A percentile compares a stretch with the other conserved stretches of the same genome.
Evolutionary conservation across 495 filamentous ascomycete species (phyloP).

Genomic region (Xylaria venustula): DNA sequence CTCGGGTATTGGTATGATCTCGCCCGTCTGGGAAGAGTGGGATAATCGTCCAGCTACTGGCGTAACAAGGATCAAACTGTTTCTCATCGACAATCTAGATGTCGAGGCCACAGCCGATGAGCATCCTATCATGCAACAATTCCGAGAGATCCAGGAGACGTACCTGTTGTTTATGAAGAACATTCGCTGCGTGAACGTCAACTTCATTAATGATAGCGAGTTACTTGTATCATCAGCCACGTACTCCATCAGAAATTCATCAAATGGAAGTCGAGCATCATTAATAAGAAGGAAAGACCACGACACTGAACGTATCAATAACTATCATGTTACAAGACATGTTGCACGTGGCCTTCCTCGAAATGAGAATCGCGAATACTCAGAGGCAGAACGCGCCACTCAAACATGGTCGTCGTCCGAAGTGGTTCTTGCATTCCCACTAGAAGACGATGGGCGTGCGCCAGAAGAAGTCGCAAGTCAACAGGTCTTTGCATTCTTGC

Average conservation of each 20-base stretch:
- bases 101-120: conserved; percentile 8
- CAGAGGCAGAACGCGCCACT: conserved; percentile 15
- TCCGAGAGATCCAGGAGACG: conserved; percentile 32
- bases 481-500: conserved; percentile 40
- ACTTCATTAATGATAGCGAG: conserved; percentile 25
- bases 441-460: conserved; percentile 16
- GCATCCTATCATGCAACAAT: conserved; percentile 27
- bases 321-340: conserved; percentile 25
- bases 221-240: conserved; percentile 5
- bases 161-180: conserved; percentile 42
- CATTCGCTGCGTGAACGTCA: conserved; percentile 28
- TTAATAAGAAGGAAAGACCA: neutral
- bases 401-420: conserved; percentile 24
- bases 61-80: conserved; percentile 34
- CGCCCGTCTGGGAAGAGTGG: conserved; percentile 36
- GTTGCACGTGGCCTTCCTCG: conserved; percentile 22
- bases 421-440: conserved; percentile 42
- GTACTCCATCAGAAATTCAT: conserved; percentile 1
- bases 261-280: conserved; percentile 1
- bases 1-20: conserved; percentile 45
- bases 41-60: conserved; percentile 18
- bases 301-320: neutral
- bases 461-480: conserved; percentile 28
- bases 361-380: conserved; percentile 35
- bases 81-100: conserved; percentile 27